These are phyloP conservation scores for Colletotrichum limetticola DNA, from an alignment of 2,329 filamentous ascomycete species.

Conservation along the genomic window DNA sequence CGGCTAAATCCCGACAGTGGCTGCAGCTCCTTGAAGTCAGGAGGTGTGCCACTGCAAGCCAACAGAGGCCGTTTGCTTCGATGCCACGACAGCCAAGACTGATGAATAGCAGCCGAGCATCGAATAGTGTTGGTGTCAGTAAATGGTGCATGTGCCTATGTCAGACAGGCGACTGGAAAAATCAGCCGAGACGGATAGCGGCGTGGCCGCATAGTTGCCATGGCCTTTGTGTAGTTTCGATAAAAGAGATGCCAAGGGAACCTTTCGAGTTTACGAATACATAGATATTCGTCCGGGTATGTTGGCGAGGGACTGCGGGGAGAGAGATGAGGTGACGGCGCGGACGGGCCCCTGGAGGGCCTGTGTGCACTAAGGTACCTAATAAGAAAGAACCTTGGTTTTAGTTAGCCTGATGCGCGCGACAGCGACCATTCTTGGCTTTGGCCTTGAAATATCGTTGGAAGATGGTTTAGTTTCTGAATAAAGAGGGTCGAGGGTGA, in stretches of 20 bases:
- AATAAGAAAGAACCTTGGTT: background rate
- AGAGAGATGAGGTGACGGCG: conserved; percentile 13
- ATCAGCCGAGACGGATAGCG: conserved; percentile 2
- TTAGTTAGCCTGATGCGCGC: background rate
- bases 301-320: background rate
- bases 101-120: background rate
- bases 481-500: background rate
- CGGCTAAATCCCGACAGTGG: background rate
- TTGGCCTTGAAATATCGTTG: background rate
- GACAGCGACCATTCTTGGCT: conserved; percentile 7
- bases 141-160: background rate
- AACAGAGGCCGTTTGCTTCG: background rate
- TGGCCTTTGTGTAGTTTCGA: conserved; percentile 8
- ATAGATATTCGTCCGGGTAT: background rate
- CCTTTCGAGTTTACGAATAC: background rate
- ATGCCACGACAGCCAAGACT: background rate
- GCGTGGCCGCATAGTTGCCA: background rate
- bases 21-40: background rate
- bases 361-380: background rate
- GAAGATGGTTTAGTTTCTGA: background rate
- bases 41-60: background rate
- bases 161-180: background rate
- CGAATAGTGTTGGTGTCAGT: background rate
- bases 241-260: conserved; percentile 20
- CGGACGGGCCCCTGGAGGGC: background rate